Evolutionary conservation across 1,284 basidiomycete species (phyloP).

Genomic region (Testicularia cyperi): DNA sequence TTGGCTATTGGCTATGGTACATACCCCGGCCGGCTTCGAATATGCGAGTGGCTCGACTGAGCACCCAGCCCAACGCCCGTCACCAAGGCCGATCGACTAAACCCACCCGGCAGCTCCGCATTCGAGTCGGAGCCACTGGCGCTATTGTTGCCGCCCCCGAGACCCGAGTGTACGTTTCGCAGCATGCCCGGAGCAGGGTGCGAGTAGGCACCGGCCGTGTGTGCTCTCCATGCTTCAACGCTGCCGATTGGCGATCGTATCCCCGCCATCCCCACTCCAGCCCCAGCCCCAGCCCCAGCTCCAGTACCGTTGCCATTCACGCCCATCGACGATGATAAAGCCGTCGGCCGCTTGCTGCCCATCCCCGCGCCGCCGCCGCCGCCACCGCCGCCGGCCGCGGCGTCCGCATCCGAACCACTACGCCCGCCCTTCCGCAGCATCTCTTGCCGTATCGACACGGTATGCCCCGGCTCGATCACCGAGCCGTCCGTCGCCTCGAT

Average conservation of each 20-base stretch:
- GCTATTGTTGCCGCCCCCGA: not conserved
- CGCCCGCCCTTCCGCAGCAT: conserved; percentile 3
- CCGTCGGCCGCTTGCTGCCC: too few relatives aligned
- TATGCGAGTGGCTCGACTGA: too few relatives aligned
- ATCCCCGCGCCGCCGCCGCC: conserved; percentile 1
- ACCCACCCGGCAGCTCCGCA: too few relatives aligned
- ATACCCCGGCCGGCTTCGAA: too few relatives aligned
- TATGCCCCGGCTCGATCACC: conserved; percentile 29
- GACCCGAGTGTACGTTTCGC: too few relatives aligned
- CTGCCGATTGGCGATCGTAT: conserved; percentile 9
- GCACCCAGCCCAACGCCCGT: too few relatives aligned
- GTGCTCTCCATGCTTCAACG: conserved; percentile 37
- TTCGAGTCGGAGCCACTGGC: not conserved
- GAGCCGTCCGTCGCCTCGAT: conserved; percentile 23
- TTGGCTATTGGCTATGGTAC: too few relatives aligned
- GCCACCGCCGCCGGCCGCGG: not conserved
- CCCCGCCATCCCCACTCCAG: not conserved
- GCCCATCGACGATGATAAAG: too few relatives aligned
- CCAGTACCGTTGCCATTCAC: too few relatives aligned
- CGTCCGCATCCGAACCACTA: not conserved
- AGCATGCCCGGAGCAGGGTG: not conserved
- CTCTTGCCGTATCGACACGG: conserved; percentile 28
- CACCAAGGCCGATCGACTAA: too few relatives aligned
- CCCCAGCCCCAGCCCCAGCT: too few relatives aligned
- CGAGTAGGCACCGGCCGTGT: conserved; percentile 21